Percentiles rank a stretch among this genome's conserved stretches.
These are phyloP conservation scores for Crithidia expoeki DNA, from an alignment of 208 protist genomes.

Conservation along the genomic window DNA sequence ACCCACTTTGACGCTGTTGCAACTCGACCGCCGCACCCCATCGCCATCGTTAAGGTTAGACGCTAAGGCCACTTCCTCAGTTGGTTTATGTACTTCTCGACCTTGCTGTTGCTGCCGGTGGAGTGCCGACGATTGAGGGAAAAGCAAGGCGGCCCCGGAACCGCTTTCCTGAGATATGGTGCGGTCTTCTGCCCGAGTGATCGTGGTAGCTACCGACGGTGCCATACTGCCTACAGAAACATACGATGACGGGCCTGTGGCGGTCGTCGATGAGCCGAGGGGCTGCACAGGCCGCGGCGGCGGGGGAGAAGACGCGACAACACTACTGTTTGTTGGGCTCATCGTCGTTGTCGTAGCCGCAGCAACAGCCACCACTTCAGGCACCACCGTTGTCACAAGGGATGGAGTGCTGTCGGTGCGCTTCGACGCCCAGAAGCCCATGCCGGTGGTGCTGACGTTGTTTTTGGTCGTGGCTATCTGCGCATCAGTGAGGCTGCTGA, in stretches of 20 bases:
- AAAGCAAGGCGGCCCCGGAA: not conserved
- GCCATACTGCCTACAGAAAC: conserved; percentile 4
- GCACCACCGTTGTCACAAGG: not conserved
- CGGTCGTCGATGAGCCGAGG: not conserved
- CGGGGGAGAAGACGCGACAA: not conserved
- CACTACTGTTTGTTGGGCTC: not conserved
- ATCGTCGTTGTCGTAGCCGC: not conserved
- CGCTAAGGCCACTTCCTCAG: no score
- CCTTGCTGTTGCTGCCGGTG: not conserved
- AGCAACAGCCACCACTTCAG: not conserved
- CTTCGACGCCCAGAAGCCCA: not conserved
- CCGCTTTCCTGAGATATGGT: not conserved
- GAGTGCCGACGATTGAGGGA: not conserved
- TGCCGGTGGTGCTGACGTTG: not conserved
- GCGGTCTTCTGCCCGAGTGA: not conserved
- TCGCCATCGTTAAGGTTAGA: not conserved
- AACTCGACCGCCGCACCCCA: not conserved
- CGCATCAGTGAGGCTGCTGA: not conserved
- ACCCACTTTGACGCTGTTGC: not conserved
- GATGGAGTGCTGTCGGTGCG: not conserved
- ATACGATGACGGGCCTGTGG: conserved; percentile 16
- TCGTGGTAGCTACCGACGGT: conserved; percentile 7
- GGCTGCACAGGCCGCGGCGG: not conserved
- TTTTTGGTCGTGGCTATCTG: not conserved
- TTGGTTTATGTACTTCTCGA: no score